A percentile compares a stretch with the other conserved stretches of the same genome.
phyloP scores from a whole-genome alignment of 1,284 basidiomycete species.

The Ganoderma boninense region DNA sequence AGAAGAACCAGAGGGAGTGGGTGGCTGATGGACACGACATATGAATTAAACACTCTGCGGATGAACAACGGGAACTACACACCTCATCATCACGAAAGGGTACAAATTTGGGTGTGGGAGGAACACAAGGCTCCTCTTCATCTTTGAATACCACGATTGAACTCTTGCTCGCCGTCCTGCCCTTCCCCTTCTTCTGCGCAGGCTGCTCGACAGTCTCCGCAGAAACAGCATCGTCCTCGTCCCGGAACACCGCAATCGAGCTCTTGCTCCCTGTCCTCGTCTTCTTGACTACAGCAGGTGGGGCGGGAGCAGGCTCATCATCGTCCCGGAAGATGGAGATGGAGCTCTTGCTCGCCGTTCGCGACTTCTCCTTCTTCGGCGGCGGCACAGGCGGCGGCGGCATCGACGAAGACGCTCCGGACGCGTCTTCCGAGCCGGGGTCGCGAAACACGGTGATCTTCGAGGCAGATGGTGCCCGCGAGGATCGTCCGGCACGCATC shows the following conservation, averaged over 20 bases:
- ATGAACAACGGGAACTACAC: constrained; percentile 23
- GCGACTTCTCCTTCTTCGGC: constrained; percentile 36
- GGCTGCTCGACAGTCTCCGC: constrained; percentile 43
- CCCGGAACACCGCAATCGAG: constrained; percentile 37
- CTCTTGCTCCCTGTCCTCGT: constrained; percentile 30
- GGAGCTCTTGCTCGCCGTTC: constrained; percentile 23
- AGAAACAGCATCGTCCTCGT: constrained; percentile 39
- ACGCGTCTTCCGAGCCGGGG: constrained; percentile 41
- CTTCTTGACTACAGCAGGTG: constrained; percentile 30
- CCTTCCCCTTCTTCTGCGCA: constrained; percentile 37
- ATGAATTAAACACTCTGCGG: neutral
- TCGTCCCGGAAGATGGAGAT: constrained; percentile 65
- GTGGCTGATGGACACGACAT: constrained; percentile 7
- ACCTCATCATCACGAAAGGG: constrained; percentile 65
- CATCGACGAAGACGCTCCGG: constrained; percentile 18
- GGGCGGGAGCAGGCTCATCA: constrained; percentile 35
- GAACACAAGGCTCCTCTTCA: constrained; percentile 39
- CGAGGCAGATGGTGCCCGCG: constrained; percentile 55
- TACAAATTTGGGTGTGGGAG: constrained; percentile 64
- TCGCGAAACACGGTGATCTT: constrained; percentile 68
- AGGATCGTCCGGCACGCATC: constrained; percentile 62
- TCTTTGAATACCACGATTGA: constrained; percentile 38
- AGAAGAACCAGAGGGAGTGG: constrained; percentile 35
- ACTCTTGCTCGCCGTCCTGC: constrained; percentile 26
- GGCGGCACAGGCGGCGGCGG: constrained; percentile 42